Percentiles rank a stretch among this genome's conserved stretches.
Evolutionary conservation across 176 grass and related monocot species (phyloP).

Genomic region (Lolium perenne): DNA sequence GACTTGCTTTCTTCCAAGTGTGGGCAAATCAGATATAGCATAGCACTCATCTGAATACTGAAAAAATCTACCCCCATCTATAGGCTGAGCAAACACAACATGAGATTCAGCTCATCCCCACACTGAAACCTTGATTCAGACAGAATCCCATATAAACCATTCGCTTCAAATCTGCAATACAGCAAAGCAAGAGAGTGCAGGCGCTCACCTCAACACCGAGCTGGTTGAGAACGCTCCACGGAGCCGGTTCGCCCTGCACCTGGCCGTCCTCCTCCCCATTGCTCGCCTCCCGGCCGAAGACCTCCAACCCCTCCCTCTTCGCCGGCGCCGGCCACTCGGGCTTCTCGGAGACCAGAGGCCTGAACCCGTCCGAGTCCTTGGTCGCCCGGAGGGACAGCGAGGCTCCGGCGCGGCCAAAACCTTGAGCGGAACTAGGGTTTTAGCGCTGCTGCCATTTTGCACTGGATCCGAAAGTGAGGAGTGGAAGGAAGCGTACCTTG

Average conservation of each 20-base stretch:
- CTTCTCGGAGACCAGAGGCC: conserved; percentile 41
- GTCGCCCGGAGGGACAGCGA: conserved; percentile 33
- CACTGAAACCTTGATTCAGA: background rate
- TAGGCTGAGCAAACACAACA: background rate
- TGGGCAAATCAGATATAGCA: background rate
- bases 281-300: conserved; percentile 33
- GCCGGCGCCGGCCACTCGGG: conserved; percentile 13
- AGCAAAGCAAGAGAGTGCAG: background rate
- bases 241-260: conserved; percentile 30
- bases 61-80: background rate
- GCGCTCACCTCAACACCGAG: conserved; percentile 49
- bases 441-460: background rate
- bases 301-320: conserved; percentile 37
- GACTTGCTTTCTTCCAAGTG: background rate
- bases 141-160: background rate
- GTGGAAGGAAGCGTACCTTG: conserved; percentile 22
- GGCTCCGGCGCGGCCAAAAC: conserved; percentile 41
- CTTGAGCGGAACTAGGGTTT: conserved; percentile 55
- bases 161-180: conserved; percentile 26
- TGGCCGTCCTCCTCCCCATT: conserved; percentile 30
- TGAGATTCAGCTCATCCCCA: background rate
- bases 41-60: background rate
- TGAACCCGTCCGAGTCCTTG: conserved; percentile 44
- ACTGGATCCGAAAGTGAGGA: conserved; percentile 20
- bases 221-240: conserved; percentile 49